phyloP scores from a whole-genome alignment of 2,329 filamentous ascomycete genomes.

The Cercospora sp. region DNA sequence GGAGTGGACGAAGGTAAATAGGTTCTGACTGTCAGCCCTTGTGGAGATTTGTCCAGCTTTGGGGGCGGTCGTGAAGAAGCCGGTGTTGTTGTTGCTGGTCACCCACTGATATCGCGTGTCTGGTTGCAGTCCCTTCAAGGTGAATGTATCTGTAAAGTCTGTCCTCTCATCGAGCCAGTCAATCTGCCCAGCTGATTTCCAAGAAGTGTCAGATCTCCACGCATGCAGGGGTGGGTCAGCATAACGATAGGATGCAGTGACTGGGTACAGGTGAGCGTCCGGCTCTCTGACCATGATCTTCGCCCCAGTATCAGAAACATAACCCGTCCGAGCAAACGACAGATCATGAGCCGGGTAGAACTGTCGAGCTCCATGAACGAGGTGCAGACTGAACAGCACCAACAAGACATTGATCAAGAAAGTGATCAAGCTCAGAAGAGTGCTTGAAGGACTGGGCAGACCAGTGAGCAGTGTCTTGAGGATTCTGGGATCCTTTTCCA shows the following conservation, averaged over 20 bases:
- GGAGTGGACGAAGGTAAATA: constrained; percentile 87
- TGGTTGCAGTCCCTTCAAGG: constrained; percentile 65
- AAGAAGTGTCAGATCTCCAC: constrained; percentile 55
- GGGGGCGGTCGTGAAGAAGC: constrained; percentile 78
- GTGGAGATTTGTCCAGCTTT: constrained; percentile 62
- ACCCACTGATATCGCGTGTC: constrained; percentile 80
- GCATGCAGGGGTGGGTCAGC: constrained; percentile 33
- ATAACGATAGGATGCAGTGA: constrained; percentile 65
- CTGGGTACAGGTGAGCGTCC: constrained; percentile 69
- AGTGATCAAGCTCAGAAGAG: constrained; percentile 59
- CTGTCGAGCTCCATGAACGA: constrained; percentile 71
- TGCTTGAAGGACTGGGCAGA: constrained; percentile 70
- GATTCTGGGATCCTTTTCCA: constrained; percentile 58
- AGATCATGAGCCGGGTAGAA: constrained; percentile 72
- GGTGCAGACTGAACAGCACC: constrained; percentile 70
- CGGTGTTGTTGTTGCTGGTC: constrained; percentile 82
- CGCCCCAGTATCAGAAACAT: constrained; percentile 77
- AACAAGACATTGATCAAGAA: constrained; percentile 68
- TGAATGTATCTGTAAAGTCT: constrained; percentile 76
- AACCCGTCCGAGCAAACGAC: constrained; percentile 83
- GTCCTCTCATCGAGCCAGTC: constrained; percentile 70
- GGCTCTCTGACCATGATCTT: constrained; percentile 85
- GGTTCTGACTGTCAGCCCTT: constrained; percentile 59
- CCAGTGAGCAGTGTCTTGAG: constrained; percentile 72
- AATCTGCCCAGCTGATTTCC: constrained; percentile 68